phyloP scores from a whole-genome alignment of 2,329 filamentous ascomycete species.

The Stagonosporopsis cucurbitacearum region DNA sequence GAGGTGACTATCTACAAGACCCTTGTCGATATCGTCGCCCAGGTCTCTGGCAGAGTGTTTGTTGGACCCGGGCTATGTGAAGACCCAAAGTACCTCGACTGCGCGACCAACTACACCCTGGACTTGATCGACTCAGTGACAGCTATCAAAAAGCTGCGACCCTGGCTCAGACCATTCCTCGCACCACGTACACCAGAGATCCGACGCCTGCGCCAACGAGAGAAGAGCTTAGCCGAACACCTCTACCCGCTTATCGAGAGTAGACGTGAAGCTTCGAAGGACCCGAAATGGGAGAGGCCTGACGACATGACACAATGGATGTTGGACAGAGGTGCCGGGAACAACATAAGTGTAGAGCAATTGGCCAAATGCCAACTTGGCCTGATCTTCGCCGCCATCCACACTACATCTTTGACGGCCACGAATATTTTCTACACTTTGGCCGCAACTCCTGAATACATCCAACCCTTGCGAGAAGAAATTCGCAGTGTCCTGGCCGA shows the following conservation, averaged over 20 bases:
- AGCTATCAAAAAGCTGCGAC: constrained; percentile 36
- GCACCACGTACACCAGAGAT: constrained; percentile 37
- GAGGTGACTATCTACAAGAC: constrained; percentile 35
- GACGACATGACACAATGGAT: constrained; percentile 51
- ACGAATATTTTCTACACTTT: constrained; percentile 42
- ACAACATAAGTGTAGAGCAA: constrained; percentile 1
- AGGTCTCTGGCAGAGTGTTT: constrained; percentile 44
- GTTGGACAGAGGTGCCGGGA: constrained; percentile 33
- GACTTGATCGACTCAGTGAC: constrained; percentile 38
- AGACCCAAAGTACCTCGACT: constrained; percentile 40
- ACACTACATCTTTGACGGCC: constrained; percentile 38
- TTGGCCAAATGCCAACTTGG: constrained; percentile 26
- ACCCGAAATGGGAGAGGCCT: constrained; percentile 41
- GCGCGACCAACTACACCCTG: constrained; percentile 40
- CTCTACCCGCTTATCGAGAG: constrained; percentile 37
- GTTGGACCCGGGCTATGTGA: constrained; percentile 41
- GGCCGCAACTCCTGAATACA: constrained; percentile 48
- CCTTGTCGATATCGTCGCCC: constrained; percentile 43
- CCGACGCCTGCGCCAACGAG: constrained; percentile 26
- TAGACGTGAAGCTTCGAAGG: constrained; percentile 30
- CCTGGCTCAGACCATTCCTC: constrained; percentile 35
- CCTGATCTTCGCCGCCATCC: constrained; percentile 42
- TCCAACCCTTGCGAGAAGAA: constrained; percentile 53
- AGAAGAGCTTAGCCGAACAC: constrained; percentile 19
- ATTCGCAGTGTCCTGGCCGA: constrained; percentile 48